Evolutionary conservation across 2,329 filamentous ascomycete species (phyloP).

Genomic region (Ilyonectria mors-panacis): DNA sequence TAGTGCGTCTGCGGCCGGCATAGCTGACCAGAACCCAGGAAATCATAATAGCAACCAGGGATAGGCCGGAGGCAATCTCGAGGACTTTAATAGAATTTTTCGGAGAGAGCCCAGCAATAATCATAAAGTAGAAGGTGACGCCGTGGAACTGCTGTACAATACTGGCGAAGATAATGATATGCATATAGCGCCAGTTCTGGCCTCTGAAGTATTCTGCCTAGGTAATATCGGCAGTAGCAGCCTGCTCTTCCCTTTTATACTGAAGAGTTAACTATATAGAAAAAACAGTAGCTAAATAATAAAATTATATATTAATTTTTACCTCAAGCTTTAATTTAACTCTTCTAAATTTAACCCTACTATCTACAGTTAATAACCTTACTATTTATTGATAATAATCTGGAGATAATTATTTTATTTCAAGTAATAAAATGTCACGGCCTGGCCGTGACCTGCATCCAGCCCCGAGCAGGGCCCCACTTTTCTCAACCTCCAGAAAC

Average conservation of each 20-base stretch:
- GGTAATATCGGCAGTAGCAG: not conserved
- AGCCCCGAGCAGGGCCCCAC: too few relatives aligned
- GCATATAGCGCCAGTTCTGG: slow-evolving; percentile 1
- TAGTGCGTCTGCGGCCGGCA: not conserved
- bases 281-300: too few relatives aligned
- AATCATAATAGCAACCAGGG: not conserved
- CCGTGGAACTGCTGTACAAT: slow-evolving; percentile 10
- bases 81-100: not conserved
- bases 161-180: slow-evolving; percentile 7
- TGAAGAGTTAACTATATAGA: not conserved
- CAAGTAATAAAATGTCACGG: too few relatives aligned
- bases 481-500: too few relatives aligned
- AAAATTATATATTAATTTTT: too few relatives aligned
- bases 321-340: too few relatives aligned
- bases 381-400: too few relatives aligned
- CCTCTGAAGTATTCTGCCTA: slow-evolving; percentile 6
- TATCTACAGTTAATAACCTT: too few relatives aligned
- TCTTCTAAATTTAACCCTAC: too few relatives aligned
- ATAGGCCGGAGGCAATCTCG: not conserved
- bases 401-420: too few relatives aligned
- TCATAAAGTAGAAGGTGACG: slow-evolving; percentile 4
- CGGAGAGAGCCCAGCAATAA: not conserved
- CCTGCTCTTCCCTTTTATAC: slow-evolving; percentile 2
- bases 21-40: not conserved
- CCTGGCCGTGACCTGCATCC: too few relatives aligned